Evolutionary conservation across 2,329 filamentous ascomycete genomes (phyloP), one percentile per base, ranked within the genome.

Genomic region (Arthrobotrys sinensis): DNA sequence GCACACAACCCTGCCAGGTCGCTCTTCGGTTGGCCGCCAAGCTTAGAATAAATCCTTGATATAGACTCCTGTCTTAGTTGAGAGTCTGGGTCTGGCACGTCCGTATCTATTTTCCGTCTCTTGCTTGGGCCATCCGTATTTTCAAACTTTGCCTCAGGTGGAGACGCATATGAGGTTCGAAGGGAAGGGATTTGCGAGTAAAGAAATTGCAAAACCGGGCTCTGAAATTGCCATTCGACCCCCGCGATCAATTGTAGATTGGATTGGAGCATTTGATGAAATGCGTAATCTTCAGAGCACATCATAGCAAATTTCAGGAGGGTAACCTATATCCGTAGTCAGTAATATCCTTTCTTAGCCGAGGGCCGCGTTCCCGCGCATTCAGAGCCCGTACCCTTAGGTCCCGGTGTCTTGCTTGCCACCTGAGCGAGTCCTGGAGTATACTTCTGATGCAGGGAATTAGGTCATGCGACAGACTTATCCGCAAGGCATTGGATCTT

Each of bases 231-330:
- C 57, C 65, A 55, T 38, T 77, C 73, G 19, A 11, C 48, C 3
- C 64, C 73, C 7, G 65, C 48, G 7, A 72, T 53, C 12, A 72
- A 24, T 16, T 78, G 75, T 1, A 78, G 38, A 14, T 68, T 78
- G 14, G 75, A 78, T 11, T 67, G 67, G 12, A 72, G 38, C 32
- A 67, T 63, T 36, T 78, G 75, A 19, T 68, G 40, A 21, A 78
- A 72, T 10, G 67, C 75, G 36, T 78, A 78, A 21, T 78, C 75
- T 11, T 72, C 75, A 24, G 75, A 78, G 36, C 67, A 78, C 34
- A 68, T 21, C 57, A 72, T 53, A 10, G 75, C 75, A 50, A 78
- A 78, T 21, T 68, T 78, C 4, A 78, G 67, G 0, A 78, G 36
- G 4, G 75, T 78, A 6, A 78, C 53, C 75, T 78, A 38, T 52